Evolutionary conservation across 768 basidiomycete genomes (phyloP).

Genomic region (Agrocybe chaxingu): DNA sequence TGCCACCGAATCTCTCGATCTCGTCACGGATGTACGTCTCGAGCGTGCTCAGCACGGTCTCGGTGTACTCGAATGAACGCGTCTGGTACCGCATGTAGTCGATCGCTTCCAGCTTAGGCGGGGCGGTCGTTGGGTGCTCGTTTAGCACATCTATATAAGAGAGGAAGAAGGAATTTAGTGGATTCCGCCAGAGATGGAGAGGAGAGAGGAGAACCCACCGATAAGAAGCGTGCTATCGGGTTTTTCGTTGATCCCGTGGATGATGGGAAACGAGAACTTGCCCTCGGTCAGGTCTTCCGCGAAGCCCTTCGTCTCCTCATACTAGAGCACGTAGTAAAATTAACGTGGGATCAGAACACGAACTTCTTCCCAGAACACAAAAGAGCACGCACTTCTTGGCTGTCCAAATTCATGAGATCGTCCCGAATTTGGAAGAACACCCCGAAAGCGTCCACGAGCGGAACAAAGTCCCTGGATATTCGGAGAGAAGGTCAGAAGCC

Average conservation of each 20-base stretch:
- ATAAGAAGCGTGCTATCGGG: constrained; percentile 67
- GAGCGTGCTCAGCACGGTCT: constrained; percentile 56
- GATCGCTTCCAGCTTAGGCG: constrained; percentile 71
- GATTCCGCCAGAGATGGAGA: neutral
- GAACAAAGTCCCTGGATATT: constrained; percentile 68
- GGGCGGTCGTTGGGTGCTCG: constrained; percentile 70
- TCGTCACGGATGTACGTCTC: constrained; percentile 62
- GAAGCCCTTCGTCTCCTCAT: constrained; percentile 72
- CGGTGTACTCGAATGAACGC: constrained; percentile 78
- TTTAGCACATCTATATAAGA: constrained; percentile 66
- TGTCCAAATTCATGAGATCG: constrained; percentile 91
- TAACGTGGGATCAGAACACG: neutral
- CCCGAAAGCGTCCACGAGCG: constrained; percentile 84
- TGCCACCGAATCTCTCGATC: constrained; percentile 69
- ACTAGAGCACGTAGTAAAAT: constrained; percentile 38
- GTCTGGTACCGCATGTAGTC: constrained; percentile 68
- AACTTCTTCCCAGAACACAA: neutral
- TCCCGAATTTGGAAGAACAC: constrained; percentile 89
- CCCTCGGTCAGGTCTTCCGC: constrained; percentile 92
- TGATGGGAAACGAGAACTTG: constrained; percentile 90
- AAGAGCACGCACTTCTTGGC: constrained; percentile 53
- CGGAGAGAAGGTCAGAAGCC: neutral
- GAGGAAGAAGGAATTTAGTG: neutral
- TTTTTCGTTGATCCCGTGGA: constrained; percentile 77
- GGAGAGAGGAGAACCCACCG: constrained; percentile 44